Base-by-base conservation (phyloP, 2,329 filamentous ascomycete genomes). In the Fusarium sp. region DNA sequence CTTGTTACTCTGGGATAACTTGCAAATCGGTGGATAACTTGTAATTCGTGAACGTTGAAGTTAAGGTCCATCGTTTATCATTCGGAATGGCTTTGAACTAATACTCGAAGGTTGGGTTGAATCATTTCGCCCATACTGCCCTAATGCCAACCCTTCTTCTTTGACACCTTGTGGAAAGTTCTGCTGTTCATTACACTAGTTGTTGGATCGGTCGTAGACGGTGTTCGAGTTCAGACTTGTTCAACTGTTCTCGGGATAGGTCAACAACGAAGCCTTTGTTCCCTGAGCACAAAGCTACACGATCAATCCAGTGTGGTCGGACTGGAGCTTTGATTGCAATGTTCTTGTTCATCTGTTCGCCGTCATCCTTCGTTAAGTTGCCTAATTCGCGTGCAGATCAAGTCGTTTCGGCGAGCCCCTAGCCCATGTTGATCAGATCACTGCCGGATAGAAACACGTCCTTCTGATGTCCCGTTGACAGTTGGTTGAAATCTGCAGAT, bases 181-280 rank as follows among this genome's bases (percentile, higher is more conserved):
- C 14, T 33, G 26, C 58, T 46, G 51, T 54, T 60, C 51, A 57
- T 65, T 45, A 36, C 26, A 13, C 26, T 43, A 17, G 24, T 44
- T 44, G 51, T 49, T 51, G n/a, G 38, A 24, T 24, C 20, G 44
- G 46, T 58, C 43, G 51, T 17, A 31, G 48, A 34, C 24, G 15
- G 17, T 53, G 48, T 58, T 48, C 51, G 36, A 31, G 40, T 34
- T 53, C n/a, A 20, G 17, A 11, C 36, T 34, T 66, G 18, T 43
- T 22, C 42, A n/a, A 36, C 31, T 53, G 18, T 51, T 50, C 28
- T 54, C 20, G 14, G 24, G 39, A 28, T 31, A 38, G 17, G 10
- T 36, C 24, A 36, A 48, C 44, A 45, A 49, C 31, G 49, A 63
- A 11, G 24, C 13, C 46, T 66, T 59, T 63, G 44, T 63, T 36